Percentiles rank a stretch among this genome's conserved stretches.
Conservation (phyloP, 805 yeast species). For the Candida rishiriensis region DNA sequence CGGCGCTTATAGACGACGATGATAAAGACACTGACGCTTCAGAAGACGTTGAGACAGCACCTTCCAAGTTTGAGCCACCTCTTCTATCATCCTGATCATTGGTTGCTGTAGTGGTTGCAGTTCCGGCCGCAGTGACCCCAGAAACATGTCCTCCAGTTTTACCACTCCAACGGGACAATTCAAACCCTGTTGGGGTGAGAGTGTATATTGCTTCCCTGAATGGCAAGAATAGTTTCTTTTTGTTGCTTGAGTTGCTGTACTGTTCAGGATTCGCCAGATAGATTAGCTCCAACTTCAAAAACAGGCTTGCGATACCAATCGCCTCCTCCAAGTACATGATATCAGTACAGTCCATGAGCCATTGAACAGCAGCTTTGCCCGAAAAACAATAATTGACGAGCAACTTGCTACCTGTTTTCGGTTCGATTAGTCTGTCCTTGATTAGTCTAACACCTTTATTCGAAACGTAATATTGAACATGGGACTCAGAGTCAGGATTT, state of each 20-base stretch:
- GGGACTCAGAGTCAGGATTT: constrained; percentile 84
- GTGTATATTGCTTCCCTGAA: constrained; percentile 20
- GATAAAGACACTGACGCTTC: background rate
- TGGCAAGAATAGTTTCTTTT: constrained; percentile 4
- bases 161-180: constrained; percentile 21
- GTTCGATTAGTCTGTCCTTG: constrained; percentile 28
- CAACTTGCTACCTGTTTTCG: constrained; percentile 22
- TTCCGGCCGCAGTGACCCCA: no score
- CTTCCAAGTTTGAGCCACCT: background rate
- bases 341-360: constrained; percentile 90
- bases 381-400: constrained; percentile 48
- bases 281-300: constrained; percentile 44
- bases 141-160: no score
- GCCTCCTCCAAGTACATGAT: constrained; percentile 51
- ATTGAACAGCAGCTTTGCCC: constrained; percentile 78
- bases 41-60: background rate
- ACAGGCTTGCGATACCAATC: constrained; percentile 43
- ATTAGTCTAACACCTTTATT: constrained; percentile 60
- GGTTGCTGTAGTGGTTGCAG: background rate
- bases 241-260: background rate
- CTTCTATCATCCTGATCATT: background rate
- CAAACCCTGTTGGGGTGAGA: constrained; percentile 19
- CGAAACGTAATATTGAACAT: constrained; percentile 72
- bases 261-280: constrained; percentile 31
- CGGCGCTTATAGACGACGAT: background rate